A percentile compares a stretch with the other conserved stretches of the same genome.
These are phyloP conservation scores for Puccinia horiana DNA, from an alignment of 1,284 basidiomycete species.

Conservation along the genomic window DNA sequence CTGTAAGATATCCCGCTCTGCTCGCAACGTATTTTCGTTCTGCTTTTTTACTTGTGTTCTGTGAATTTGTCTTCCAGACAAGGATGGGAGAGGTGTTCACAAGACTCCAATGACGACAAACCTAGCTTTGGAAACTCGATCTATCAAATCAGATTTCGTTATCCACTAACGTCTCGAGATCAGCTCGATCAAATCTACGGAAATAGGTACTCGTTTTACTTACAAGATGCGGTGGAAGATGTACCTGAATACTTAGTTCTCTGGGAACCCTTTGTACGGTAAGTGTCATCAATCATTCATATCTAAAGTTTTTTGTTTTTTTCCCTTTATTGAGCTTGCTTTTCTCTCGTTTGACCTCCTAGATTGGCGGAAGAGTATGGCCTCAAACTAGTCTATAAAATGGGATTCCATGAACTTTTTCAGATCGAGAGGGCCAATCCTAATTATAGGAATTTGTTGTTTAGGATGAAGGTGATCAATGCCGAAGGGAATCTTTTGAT, in stretches of 20 bases:
- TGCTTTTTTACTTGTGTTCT: not conserved
- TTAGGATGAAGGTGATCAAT: slow-evolving; percentile 85
- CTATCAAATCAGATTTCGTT: slow-evolving; percentile 84
- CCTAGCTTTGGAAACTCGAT: slow-evolving; percentile 86
- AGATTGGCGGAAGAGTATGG: slow-evolving; percentile 83
- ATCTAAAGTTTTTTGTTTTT: not conserved
- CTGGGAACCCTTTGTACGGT: slow-evolving; percentile 90
- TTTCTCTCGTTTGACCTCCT: slow-evolving; percentile 17
- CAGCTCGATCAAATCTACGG: slow-evolving; percentile 66
- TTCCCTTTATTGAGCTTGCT: not conserved
- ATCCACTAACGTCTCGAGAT: slow-evolving; percentile 59
- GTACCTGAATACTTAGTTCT: slow-evolving; percentile 95
- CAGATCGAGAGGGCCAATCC: slow-evolving; percentile 72
- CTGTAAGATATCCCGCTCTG: slow-evolving; percentile 63
- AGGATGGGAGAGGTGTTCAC: not conserved
- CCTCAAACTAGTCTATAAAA: slow-evolving; percentile 73
- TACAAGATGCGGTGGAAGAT: slow-evolving; percentile 91
- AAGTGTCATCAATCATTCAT: slow-evolving; percentile 57
- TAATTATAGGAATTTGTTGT: slow-evolving; percentile 63
- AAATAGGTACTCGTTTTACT: slow-evolving; percentile 88
- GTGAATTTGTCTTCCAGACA: not conserved
- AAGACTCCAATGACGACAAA: slow-evolving; percentile 58
- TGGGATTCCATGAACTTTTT: slow-evolving; percentile 85
- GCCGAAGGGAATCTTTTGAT: slow-evolving; percentile 79
- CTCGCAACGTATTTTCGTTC: not conserved